Conservation (phyloP, 176 grass and related monocot genomes). For the Raddia distichophylla region DNA sequence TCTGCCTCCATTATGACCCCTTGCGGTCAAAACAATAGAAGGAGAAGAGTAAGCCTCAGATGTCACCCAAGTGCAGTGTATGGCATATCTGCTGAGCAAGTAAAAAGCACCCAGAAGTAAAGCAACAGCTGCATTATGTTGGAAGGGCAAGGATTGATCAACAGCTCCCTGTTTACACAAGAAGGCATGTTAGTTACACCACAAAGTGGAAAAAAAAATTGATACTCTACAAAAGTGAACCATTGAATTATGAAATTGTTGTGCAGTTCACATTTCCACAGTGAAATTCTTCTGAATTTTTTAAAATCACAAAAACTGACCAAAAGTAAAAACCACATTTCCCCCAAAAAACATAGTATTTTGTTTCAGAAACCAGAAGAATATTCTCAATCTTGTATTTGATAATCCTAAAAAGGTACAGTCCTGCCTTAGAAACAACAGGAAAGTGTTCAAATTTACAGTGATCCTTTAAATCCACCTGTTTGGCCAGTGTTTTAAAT, state of each 20-base stretch:
- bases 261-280: not conserved
- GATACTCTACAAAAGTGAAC: not conserved
- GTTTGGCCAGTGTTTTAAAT: not conserved
- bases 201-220: not conserved
- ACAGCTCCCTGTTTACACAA: slow-evolving; percentile 68
- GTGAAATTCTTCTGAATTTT: not conserved
- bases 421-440: not conserved
- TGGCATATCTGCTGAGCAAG: slow-evolving; percentile 90
- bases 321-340: not conserved
- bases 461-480: not conserved
- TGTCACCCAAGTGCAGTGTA: slow-evolving; percentile 99
- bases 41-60: slow-evolving; percentile 99
- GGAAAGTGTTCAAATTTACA: not conserved
- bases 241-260: not conserved
- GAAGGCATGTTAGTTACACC: slow-evolving; percentile 14
- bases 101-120: slow-evolving; percentile 93
- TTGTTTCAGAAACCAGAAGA: not conserved
- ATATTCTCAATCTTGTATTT: not conserved
- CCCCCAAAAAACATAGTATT: not conserved
- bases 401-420: not conserved
- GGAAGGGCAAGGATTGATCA: slow-evolving; percentile 88
- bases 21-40: slow-evolving; percentile 92
- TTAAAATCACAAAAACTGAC: not conserved
- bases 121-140: slow-evolving; percentile 73
- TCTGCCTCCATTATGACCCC: slow-evolving; percentile 77